A percentile compares a stretch with the other conserved stretches of the same genome.
These are phyloP conservation scores for Aspergillus haitiensis DNA, from an alignment of 495 filamentous ascomycete genomes.

Conservation along the genomic window DNA sequence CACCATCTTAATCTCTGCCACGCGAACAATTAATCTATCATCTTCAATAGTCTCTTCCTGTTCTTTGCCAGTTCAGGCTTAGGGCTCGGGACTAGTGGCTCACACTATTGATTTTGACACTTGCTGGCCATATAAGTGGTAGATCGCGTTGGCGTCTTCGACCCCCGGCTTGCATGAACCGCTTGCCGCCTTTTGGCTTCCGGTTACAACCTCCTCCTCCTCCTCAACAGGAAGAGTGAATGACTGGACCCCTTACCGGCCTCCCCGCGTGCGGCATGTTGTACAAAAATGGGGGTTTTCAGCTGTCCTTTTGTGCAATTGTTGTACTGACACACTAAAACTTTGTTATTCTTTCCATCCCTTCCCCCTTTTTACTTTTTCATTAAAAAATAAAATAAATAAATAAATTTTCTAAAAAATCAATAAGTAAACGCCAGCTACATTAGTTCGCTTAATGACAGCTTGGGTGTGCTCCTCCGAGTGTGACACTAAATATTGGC, in stretches of 20 bases:
- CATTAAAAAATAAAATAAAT: not conserved
- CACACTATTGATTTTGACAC: slow-evolving; percentile 27
- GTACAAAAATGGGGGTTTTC: slow-evolving; percentile 29
- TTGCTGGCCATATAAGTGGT: slow-evolving; percentile 22
- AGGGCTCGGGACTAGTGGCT: slow-evolving; percentile 14
- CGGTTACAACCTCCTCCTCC: not conserved
- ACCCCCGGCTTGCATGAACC: slow-evolving; percentile 28
- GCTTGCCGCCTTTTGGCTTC: slow-evolving; percentile 9
- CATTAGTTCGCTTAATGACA: slow-evolving; percentile 1
- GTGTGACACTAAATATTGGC: slow-evolving; percentile 7
- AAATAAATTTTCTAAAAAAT: not conserved
- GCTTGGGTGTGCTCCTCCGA: slow-evolving; percentile 3
- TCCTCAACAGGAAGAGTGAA: slow-evolving; percentile 6
- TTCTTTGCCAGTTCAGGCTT: slow-evolving; percentile 18
- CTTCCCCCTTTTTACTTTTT: not conserved
- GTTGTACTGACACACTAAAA: too few relatives aligned
- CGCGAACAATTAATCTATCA: slow-evolving; percentile 4
- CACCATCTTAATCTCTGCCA: slow-evolving; percentile 4
- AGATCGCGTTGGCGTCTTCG: slow-evolving; percentile 31
- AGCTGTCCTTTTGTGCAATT: not conserved
- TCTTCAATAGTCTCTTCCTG: slow-evolving; percentile 6
- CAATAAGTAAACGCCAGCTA: slow-evolving; percentile 7
- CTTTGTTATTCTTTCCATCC: not conserved
- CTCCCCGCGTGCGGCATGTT: slow-evolving; percentile 42
- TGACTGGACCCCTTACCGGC: slow-evolving; percentile 35